These are phyloP conservation scores for Epichloe scottii DNA, from an alignment of 2,329 filamentous ascomycete genomes.

Conservation along the genomic window DNA sequence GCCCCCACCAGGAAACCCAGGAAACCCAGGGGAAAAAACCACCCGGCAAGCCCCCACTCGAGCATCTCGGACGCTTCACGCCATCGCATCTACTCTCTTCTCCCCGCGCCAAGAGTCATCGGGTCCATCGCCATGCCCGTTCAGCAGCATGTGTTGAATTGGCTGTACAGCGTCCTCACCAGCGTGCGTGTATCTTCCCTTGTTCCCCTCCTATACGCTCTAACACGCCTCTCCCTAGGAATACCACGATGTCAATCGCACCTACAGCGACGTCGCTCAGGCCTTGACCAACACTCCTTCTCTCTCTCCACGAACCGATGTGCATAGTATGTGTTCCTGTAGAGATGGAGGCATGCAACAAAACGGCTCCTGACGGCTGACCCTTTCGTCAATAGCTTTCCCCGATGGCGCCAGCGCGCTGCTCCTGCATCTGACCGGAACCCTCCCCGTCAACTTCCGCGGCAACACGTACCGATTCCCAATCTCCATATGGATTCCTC, in stretches of 20 bases:
- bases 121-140: conserved; percentile 46
- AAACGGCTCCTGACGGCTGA: conserved; percentile 6
- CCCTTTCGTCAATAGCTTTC: conserved; percentile 51
- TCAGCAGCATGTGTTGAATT: conserved; percentile 82
- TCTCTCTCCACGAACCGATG: conserved; percentile 76
- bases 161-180: conserved; percentile 85
- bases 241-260: conserved; percentile 85
- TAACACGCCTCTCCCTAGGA: conserved; percentile 41
- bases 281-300: conserved; percentile 68
- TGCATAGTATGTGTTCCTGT: conserved; percentile 59
- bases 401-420: conserved; percentile 79
- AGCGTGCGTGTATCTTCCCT: conserved; percentile 39
- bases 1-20: too few species aligned
- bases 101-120: background rate
- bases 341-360: background rate
- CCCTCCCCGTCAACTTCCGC: conserved; percentile 81
- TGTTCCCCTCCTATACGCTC: background rate
- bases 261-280: conserved; percentile 83
- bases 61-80: too few species aligned
- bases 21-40: too few species aligned
- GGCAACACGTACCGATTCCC: conserved; percentile 86
- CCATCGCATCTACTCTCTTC: background rate
- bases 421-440: conserved; percentile 75
- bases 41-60: too few species aligned
- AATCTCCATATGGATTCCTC: conserved; percentile 83